Evolutionary conservation across 768 basidiomycete genomes (phyloP).

Genomic region (Hygrophoropsis aurantiaca): DNA sequence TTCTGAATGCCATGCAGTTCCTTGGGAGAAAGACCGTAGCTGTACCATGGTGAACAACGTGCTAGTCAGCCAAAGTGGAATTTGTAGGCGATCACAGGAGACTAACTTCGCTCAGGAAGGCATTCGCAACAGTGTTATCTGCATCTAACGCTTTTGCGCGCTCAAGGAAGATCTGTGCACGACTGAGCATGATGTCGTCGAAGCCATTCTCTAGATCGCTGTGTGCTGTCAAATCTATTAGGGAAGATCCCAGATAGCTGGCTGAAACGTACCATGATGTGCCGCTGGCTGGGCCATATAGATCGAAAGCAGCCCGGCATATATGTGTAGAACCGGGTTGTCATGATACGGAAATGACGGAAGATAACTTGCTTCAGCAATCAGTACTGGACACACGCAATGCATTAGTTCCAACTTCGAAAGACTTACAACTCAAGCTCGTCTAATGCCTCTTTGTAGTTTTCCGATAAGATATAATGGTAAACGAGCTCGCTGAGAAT

Average conservation of each 20-base stretch:
- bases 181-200: constrained; percentile 45
- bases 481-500: constrained; percentile 78
- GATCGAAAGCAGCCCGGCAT: constrained; percentile 76
- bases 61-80: no score
- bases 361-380: no score
- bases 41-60: not conserved
- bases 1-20: not conserved
- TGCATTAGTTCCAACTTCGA: constrained; percentile 9
- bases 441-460: constrained; percentile 71
- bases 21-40: constrained; percentile 21
- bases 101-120: constrained; percentile 56
- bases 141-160: constrained; percentile 62
- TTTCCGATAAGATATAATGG: constrained; percentile 55
- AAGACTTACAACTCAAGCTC: constrained; percentile 78
- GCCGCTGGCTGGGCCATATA: constrained; percentile 51
- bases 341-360: constrained; percentile 88
- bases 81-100: not conserved
- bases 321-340: constrained; percentile 75
- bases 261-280: constrained; percentile 1
- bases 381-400: no score
- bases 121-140: constrained; percentile 49
- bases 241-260: no score
- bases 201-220: constrained; percentile 4
- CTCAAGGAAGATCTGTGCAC: constrained; percentile 61
- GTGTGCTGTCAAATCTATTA: not conserved